These are phyloP conservation scores for Mucor ambiguus DNA, from an alignment of 371 early-diverging fungal genomes.

Conservation along the genomic window DNA sequence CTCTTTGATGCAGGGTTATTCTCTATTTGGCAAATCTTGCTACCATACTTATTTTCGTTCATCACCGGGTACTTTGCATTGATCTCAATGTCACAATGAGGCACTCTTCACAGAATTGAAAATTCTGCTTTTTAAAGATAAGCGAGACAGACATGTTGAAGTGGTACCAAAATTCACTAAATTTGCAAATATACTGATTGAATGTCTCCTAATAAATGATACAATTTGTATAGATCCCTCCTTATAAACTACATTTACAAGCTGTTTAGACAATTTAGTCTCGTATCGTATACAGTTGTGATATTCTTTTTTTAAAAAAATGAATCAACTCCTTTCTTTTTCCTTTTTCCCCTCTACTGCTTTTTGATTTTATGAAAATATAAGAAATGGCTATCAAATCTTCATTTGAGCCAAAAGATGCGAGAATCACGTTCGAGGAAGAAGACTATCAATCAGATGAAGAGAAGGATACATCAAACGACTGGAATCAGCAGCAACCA, in stretches of 20 bases:
- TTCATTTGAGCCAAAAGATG: constrained; percentile 39
- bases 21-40: neutral
- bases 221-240: neutral
- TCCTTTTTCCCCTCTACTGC: constrained; percentile 2
- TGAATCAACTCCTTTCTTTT: neutral
- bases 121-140: neutral
- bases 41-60: neutral
- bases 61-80: neutral
- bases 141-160: neutral
- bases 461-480: neutral
- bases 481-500: constrained; percentile 9
- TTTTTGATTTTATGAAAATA: constrained; percentile 4
- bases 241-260: neutral
- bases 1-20: neutral
- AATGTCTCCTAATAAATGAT: neutral
- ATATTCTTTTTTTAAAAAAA: neutral
- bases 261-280: neutral
- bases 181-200: neutral
- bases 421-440: constrained; percentile 22
- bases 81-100: neutral
- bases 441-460: constrained; percentile 14
- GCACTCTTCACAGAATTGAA: neutral
- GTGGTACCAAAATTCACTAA: neutral
- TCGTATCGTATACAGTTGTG: neutral
- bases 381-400: constrained; percentile 12